These are phyloP conservation scores for Phytophthora pseudosyringae DNA, from an alignment of 352 stramenopile genomes.

Conservation along the genomic window DNA sequence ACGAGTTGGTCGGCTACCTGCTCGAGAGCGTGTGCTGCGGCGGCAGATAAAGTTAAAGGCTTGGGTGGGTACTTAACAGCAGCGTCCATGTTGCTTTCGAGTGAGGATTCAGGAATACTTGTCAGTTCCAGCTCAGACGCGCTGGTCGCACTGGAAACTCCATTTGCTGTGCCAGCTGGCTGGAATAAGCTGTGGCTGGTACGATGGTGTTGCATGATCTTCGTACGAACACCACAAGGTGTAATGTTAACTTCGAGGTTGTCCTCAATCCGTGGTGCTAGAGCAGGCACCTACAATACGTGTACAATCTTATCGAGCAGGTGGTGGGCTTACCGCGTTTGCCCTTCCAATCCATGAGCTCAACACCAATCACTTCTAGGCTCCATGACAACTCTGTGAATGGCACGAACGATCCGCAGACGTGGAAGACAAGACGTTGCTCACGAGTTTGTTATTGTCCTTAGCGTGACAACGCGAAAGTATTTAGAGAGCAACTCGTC, in stretches of 20 bases:
- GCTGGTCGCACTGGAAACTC: not conserved
- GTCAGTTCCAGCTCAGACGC: not conserved
- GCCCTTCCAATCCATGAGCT: not conserved
- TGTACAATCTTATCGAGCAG: conserved; percentile 21
- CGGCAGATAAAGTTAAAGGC: conserved; percentile 31
- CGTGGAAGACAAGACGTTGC: not conserved
- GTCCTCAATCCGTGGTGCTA: too few species aligned
- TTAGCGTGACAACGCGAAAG: too few species aligned
- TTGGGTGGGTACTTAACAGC: conserved; percentile 16
- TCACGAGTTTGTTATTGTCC: too few species aligned
- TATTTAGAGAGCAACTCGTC: too few species aligned
- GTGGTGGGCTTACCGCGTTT: not conserved
- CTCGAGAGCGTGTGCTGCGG: conserved; percentile 44
- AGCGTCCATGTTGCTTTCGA: not conserved
- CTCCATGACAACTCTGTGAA: not conserved
- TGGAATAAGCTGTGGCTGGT: conserved; percentile 9
- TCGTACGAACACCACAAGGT: not conserved
- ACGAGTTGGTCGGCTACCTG: conserved; percentile 55
- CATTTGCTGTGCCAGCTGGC: not conserved
- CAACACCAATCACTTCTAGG: too few species aligned
- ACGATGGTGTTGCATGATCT: not conserved
- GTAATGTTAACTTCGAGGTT: not conserved
- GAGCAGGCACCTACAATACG: too few species aligned
- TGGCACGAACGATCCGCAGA: not conserved
- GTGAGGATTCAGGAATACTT: conserved; percentile 9